Conservation (phyloP, 75 land plant species). For the Pinus albicaulis region DNA sequence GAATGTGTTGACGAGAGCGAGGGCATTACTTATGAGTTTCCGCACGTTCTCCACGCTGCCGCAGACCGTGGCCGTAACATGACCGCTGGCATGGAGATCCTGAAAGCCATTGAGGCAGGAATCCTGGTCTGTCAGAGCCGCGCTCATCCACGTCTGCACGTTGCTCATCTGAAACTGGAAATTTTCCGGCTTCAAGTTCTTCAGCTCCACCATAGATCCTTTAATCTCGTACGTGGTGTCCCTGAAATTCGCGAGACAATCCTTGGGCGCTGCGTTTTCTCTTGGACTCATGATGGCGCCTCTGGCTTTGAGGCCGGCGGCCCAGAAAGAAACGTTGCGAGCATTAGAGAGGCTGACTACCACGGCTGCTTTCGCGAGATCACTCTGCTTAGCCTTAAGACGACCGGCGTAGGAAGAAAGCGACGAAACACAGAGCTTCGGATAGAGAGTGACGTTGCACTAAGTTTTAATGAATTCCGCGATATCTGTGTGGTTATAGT, state of each 20-base stretch:
- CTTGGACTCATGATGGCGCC: slow-evolving; percentile 8
- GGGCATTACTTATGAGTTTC: slow-evolving; percentile 47
- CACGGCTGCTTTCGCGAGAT: slow-evolving; percentile 30
- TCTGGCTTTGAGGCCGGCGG: slow-evolving; percentile 8
- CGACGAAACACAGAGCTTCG: slow-evolving; percentile 27
- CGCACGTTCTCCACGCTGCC: slow-evolving; percentile 12
- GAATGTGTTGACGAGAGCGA: slow-evolving; percentile 40
- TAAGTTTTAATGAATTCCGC: slow-evolving; percentile 25
- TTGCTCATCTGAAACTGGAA: slow-evolving; percentile 23
- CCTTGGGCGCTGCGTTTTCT: slow-evolving; percentile 28
- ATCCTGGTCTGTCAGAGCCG: slow-evolving; percentile 44
- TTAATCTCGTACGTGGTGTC: slow-evolving; percentile 26
- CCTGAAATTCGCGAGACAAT: slow-evolving; percentile 33
- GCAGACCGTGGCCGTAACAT: slow-evolving; percentile 21
- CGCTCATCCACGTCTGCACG: slow-evolving; percentile 64
- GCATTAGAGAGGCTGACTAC: slow-evolving; percentile 22
- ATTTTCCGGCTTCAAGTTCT: not conserved
- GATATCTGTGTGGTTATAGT: no score
- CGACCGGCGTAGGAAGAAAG: slow-evolving; percentile 20
- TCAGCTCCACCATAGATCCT: slow-evolving; percentile 35
- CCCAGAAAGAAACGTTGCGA: slow-evolving; percentile 11
- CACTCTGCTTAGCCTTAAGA: slow-evolving; percentile 22
- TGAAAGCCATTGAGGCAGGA: slow-evolving; percentile 45
- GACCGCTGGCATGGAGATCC: slow-evolving; percentile 2
- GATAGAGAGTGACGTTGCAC: slow-evolving; percentile 30